Evolutionary conservation across 2,329 filamentous ascomycete species (phyloP).

Genomic region (Capronia coronata): DNA sequence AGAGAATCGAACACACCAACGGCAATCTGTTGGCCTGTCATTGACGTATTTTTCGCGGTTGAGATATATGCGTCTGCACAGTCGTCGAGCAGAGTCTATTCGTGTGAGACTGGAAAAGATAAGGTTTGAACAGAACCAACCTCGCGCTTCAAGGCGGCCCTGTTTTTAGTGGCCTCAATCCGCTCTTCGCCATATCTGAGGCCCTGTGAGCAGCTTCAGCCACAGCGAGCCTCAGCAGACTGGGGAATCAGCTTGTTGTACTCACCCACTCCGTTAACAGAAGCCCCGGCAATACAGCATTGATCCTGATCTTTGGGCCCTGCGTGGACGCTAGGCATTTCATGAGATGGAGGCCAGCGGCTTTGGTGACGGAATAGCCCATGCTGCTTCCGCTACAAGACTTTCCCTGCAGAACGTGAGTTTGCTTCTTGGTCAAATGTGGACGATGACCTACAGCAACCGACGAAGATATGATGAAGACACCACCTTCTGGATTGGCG

Average conservation of each 20-base stretch:
- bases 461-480: slow-evolving; percentile 57
- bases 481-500: slow-evolving; percentile 56
- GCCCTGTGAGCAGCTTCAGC: slow-evolving; percentile 39
- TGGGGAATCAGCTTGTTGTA: neutral
- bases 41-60: slow-evolving; percentile 41
- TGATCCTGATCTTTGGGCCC: slow-evolving; percentile 57
- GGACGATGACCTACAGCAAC: slow-evolving; percentile 45
- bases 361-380: slow-evolving; percentile 73
- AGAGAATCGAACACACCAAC: slow-evolving; percentile 34
- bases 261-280: slow-evolving; percentile 59
- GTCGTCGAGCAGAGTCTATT: slow-evolving; percentile 39
- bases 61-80: slow-evolving; percentile 38
- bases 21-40: slow-evolving; percentile 42
- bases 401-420: slow-evolving; percentile 43
- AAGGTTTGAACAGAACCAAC: slow-evolving; percentile 34
- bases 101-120: neutral
- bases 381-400: slow-evolving; percentile 57
- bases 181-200: slow-evolving; percentile 52
- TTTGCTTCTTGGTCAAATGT: neutral
- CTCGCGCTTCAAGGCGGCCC: slow-evolving; percentile 54
- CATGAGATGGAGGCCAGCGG: slow-evolving; percentile 64
- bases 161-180: slow-evolving; percentile 50
- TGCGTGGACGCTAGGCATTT: slow-evolving; percentile 58
- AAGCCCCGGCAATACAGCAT: slow-evolving; percentile 59
- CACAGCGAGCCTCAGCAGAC: neutral